Evolutionary conservation across 2,329 filamentous ascomycete species (phyloP), one percentile per base, ranked within the genome.

Genomic region (Diaporthe ampelina): DNA sequence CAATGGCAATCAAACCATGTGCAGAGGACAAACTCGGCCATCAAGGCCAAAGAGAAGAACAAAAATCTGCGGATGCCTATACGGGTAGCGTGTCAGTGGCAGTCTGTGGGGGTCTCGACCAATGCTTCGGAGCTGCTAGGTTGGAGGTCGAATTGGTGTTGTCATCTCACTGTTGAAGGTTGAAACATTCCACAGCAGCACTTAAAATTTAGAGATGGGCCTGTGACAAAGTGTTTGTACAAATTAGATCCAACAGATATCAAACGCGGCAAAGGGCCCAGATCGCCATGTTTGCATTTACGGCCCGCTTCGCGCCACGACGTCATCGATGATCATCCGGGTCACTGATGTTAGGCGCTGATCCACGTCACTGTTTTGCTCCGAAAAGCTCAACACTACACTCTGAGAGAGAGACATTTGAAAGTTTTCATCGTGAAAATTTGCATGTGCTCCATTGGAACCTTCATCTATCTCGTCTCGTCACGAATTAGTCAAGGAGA

Each of bases 251-350:
- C 24, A n/a, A 32, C 32, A 52, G 45, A 52, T 67, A 52, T 24
- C 45, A 67, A 54, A 50, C 32, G 4, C 63, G 45, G 63, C 35
- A 37, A 37, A 37, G 29, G 26, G 29, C 63, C n/a, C 11, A 21
- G 67, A 59, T 50, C 21, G 52, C 35, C 43, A 29, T 48, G 69
- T 71, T 26, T 70, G 40, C 40, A 29, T 29, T 19, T 69, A 45
- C 37, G 61, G 70, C 58, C 70, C 37, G 48, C 58, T 73, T 45
- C 37, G 71, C 56, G 50, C 57, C n/a, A 67, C 74, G 74, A 75
- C 74, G 74, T 75, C 74, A 75, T 75, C 58, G 21, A 73, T 40
- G 57, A 65, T 75, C 74, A 75, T 57, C 24, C 32, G 15, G 7
- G 45, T 5, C 32, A 32, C n/a, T 40, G 40, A 26, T 43, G 37